A percentile compares a stretch with the other conserved stretches of the same genome.
Conservation (phyloP, 768 basidiomycete genomes). For the Exidia glandulosa region DNA sequence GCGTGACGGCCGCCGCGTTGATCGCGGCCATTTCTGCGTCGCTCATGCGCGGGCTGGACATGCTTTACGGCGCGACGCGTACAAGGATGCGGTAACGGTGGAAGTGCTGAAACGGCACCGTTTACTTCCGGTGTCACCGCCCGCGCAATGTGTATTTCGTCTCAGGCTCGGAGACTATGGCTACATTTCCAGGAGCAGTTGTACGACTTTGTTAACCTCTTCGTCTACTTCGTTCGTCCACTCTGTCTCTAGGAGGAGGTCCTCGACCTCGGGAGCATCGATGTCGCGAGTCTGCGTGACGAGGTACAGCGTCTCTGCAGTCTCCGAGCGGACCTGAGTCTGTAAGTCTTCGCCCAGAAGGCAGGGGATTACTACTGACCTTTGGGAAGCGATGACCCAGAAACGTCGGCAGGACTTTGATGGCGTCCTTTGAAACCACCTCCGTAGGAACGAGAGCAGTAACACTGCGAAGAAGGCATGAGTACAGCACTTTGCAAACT, state of each 20-base stretch:
- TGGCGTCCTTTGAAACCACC: constrained; percentile 28
- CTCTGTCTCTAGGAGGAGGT: constrained; percentile 67
- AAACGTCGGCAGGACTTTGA: constrained; percentile 43
- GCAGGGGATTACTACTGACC: constrained; percentile 31
- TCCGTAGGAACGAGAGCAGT: constrained; percentile 51
- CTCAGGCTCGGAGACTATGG: too few relatives aligned
- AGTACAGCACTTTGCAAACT: constrained; percentile 5
- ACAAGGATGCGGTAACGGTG: neutral
- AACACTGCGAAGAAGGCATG: constrained; percentile 34
- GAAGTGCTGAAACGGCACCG: neutral
- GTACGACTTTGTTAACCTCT: neutral
- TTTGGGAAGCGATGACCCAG: constrained; percentile 72
- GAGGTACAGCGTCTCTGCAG: constrained; percentile 76
- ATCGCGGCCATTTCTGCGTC: constrained; percentile 67
- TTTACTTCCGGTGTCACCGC: neutral
- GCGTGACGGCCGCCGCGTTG: constrained; percentile 82
- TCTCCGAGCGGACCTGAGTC: constrained; percentile 62
- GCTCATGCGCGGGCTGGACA: constrained; percentile 48
- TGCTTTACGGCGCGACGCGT: constrained; percentile 22
- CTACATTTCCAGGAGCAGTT: neutral
- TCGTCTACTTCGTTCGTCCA: constrained; percentile 23
- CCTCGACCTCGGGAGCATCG: constrained; percentile 58
- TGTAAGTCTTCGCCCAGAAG: neutral
- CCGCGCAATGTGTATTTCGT: too few relatives aligned
- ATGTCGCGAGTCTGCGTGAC: constrained; percentile 59